Evolutionary conservation across 1,139 yeast genomes (phyloP).

Genomic region (Kurtzmaniella quercitrusa): DNA sequence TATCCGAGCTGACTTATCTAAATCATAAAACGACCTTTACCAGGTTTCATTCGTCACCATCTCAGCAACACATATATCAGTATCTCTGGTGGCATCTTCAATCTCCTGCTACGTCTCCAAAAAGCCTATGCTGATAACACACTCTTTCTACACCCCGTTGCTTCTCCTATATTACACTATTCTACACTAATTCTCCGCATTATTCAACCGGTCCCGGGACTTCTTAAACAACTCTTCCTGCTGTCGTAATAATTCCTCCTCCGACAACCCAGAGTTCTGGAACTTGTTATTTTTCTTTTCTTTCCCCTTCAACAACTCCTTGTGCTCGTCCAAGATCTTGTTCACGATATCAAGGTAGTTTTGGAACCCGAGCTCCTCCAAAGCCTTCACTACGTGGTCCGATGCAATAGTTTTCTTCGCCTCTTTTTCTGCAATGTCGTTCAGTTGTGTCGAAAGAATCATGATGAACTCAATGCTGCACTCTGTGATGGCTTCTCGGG

Average conservation of each 20-base stretch:
- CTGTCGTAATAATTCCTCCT: slow-evolving; percentile 85
- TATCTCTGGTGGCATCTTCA: too few species aligned
- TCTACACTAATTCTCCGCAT: slow-evolving; percentile 9
- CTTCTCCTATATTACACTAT: slow-evolving; percentile 2
- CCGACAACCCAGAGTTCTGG: slow-evolving; percentile 86
- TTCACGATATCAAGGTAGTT: slow-evolving; percentile 82
- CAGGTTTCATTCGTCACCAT: too few species aligned
- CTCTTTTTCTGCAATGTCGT: slow-evolving; percentile 95
- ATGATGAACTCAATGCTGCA: slow-evolving; percentile 95
- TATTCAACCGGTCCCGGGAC: slow-evolving; percentile 72
- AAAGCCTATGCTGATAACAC: too few species aligned
- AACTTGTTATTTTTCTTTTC: slow-evolving; percentile 91
- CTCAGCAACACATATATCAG: too few species aligned
- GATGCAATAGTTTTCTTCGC: slow-evolving; percentile 95
- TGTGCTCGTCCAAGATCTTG: slow-evolving; percentile 79
- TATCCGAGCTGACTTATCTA: too few species aligned
- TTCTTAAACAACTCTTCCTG: slow-evolving; percentile 91
- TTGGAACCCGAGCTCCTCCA: slow-evolving; percentile 81
- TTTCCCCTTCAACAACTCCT: slow-evolving; percentile 80
- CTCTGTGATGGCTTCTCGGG: slow-evolving; percentile 91
- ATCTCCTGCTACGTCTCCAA: too few species aligned
- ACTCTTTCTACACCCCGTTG: too few species aligned
- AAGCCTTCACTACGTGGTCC: slow-evolving; percentile 90
- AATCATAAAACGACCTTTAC: too few species aligned
- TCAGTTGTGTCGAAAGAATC: slow-evolving; percentile 89